Evolutionary conservation across 352 stramenopile species (phyloP), one percentile per base, ranked within the genome.

Genomic region (Hyphochytrium catenoides): DNA sequence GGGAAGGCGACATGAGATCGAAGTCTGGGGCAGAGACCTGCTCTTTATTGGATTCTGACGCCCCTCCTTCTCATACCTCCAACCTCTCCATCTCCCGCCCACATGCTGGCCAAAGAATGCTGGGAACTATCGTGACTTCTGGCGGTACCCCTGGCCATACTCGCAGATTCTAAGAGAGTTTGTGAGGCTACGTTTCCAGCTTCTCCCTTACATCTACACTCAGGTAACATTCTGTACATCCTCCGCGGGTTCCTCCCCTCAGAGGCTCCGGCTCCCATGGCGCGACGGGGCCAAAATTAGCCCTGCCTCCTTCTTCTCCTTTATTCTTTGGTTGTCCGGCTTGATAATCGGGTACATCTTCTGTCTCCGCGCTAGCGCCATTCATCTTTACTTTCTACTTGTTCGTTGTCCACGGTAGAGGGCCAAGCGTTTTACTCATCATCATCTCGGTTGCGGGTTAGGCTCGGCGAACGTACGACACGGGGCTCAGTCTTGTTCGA

Each of bases 171-270:
- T 51, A 16, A 48, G 53, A 7, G 24, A 27, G 0, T 47, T 45
- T 9, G 47, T 67, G 41, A 14, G 48, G 24, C 26, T 57, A 3
- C 55, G 56, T 4, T 38, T 44, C 1, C 29, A 33, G 11, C 31
- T 70, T 16, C 32, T 64, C 11, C 57, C 57, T n/a, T 67, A 67
- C 27, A 45, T 59, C 5, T 70, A 69, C 39, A 58, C 42, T 9
- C 41, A 50, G 23, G 50, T 49, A 32, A 20, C n/a, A 8, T 30
- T n/a, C n/a, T n/a, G n/a, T n/a, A n/a, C n/a, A n/a, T n/a, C n/a
- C n/a, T n/a, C n/a, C n/a, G n/a, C n/a, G n/a, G n/a, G n/a, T n/a
- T n/a, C n/a, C n/a, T n/a, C n/a, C n/a, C n/a, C n/a, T n/a, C n/a
- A n/a, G n/a, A n/a, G n/a, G n/a, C n/a, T n/a, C n/a, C n/a, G n/a